Evolutionary conservation across 2,329 filamentous ascomycete species (phyloP), one percentile per base, ranked within the genome.

Genomic region (Albifimbria verrucaria): DNA sequence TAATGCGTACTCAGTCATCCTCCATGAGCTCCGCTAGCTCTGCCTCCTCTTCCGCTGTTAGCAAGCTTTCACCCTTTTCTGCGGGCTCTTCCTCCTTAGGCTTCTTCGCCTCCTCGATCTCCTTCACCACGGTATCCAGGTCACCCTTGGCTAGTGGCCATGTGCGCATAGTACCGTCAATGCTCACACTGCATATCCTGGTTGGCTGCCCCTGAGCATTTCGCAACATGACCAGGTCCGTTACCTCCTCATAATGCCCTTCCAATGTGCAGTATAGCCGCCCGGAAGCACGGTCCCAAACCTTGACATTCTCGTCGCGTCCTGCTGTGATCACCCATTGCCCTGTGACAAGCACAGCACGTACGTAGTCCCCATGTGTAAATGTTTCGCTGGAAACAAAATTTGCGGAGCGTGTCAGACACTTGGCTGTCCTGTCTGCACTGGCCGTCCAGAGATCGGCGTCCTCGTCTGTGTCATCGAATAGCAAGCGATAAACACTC

Each of bases 191-290:
- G 57, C 90, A 84, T 11, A 96, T 74, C 55, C 77, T 76, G 20
- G 73, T 76, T 5, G 65, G 62, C 7, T 55, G 59, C 4, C 69
- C 70, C 20, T 62, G 58, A 1, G 62, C 56, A 52, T 72, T 72
- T 23, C 71, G 68, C 24, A 92, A 68, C 48, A 95, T 67, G 2
- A 88, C 77, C 43, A 97, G 72, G 32, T 87, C 90, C 1, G 91
- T 97, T 15, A 99, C 87, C 70, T 97, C 94, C 65, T 99, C 92
- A 65, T 85, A 97, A 72, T 99, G 94, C 0, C 94, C 94, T 36
- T 83, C 80, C 55, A 93, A 86, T 7, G 81, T 81, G 68, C 89
- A 89, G 65, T 88, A 81, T 26, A 95, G 75, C 66, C 87, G 85
- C 4, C 90, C 90, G 9, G 84, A 87, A 55, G 84, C 66, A 46